phyloP scores from a whole-genome alignment of 768 basidiomycete genomes.

The Dioszegia aurantiaca region DNA sequence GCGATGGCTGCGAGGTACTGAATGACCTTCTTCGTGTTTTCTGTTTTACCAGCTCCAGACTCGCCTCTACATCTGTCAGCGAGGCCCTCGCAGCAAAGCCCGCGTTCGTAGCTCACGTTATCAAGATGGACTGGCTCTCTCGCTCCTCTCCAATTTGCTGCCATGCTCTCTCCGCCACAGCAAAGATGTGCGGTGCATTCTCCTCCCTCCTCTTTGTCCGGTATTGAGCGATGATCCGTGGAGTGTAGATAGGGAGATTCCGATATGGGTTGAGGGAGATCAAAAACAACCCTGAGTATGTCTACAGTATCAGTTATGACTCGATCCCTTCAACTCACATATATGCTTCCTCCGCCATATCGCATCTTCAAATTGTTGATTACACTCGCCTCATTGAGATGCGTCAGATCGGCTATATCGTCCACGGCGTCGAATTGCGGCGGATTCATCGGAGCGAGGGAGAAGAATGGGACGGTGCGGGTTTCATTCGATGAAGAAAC shows the following conservation, averaged over 20 bases:
- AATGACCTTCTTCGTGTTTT: conserved; percentile 96
- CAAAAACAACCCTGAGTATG: conserved; percentile 67
- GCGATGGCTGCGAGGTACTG: conserved; percentile 98
- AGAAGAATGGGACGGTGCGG: conserved; percentile 69
- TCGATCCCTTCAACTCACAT: conserved; percentile 30
- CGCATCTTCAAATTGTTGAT: conserved; percentile 93
- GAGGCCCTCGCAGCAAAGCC: neutral
- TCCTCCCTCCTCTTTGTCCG: conserved; percentile 79
- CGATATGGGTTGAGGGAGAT: conserved; percentile 99
- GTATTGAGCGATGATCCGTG: conserved; percentile 57
- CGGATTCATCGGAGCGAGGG: conserved; percentile 93
- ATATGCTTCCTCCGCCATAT: conserved; percentile 66
- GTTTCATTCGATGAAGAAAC: conserved; percentile 80
- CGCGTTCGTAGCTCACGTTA: conserved; percentile 67
- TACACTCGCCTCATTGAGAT: conserved; percentile 95
- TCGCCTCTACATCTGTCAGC: conserved; percentile 66
- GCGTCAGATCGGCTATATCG: conserved; percentile 96
- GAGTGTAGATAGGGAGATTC: conserved; percentile 76
- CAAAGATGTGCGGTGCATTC: conserved; percentile 94
- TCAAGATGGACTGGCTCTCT: conserved; percentile 95
- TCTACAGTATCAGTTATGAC: conserved; percentile 25
- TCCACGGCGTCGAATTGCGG: conserved; percentile 97
- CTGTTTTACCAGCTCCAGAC: conserved; percentile 98
- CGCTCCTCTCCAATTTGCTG: conserved; percentile 96
- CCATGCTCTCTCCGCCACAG: conserved; percentile 96